Conservation (phyloP, 306 rosid species). For the Betula pendula region DNA sequence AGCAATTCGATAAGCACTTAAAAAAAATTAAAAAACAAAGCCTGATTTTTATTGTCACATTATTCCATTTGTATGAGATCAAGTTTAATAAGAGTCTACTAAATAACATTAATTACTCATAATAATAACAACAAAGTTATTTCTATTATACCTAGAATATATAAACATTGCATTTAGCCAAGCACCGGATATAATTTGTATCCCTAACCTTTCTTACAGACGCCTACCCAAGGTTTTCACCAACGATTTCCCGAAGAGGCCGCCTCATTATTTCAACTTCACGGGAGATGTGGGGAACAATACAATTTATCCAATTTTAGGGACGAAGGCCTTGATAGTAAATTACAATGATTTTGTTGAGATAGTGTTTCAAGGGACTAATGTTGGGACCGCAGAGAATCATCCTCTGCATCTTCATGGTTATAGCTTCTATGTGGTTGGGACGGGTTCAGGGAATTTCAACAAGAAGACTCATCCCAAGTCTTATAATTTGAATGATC, state of each 20-base stretch:
- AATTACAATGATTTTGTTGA: constrained; percentile 41
- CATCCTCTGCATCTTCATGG: constrained; percentile 37
- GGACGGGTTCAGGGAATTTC: constrained; percentile 35
- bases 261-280: constrained; percentile 39
- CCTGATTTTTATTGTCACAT: too few relatives aligned
- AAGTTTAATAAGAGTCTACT: too few relatives aligned
- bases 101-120: too few relatives aligned
- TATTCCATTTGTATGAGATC: too few relatives aligned
- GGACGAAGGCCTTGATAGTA: constrained; percentile 43
- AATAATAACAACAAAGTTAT: too few relatives aligned
- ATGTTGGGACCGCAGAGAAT: constrained; percentile 27
- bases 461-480: constrained; percentile 6
- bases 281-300: constrained; percentile 32
- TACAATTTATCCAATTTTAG: constrained; percentile 21
- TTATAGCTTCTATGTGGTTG: constrained; percentile 40
- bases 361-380: constrained; percentile 49
- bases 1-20: too few relatives aligned
- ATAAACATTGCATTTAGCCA: too few relatives aligned
- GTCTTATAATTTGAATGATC: constrained; percentile 36
- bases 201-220: neutral
- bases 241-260: constrained; percentile 33
- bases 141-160: too few relatives aligned
- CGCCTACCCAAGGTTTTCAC: neutral
- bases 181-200: neutral
- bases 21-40: too few relatives aligned